Percentiles rank a stretch among this genome's conserved stretches.
These are phyloP conservation scores for Coemansia erecta DNA, from an alignment of 192 early-diverging fungal genomes.

Conservation along the genomic window DNA sequence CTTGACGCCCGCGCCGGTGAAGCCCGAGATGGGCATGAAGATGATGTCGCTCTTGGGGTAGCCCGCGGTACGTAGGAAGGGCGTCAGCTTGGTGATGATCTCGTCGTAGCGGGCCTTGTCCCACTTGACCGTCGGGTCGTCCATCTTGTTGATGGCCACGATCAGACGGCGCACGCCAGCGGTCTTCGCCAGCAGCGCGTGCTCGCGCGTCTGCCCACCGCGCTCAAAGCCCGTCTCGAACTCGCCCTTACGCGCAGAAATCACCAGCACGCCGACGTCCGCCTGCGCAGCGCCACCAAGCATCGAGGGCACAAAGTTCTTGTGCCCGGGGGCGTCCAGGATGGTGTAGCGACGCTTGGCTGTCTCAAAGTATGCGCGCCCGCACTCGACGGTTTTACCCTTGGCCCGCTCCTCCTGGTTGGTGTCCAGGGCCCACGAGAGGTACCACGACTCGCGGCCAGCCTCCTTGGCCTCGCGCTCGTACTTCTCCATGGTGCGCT, in stretches of 20 bases:
- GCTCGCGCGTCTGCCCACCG: conserved; percentile 98
- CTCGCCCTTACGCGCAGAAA: conserved; percentile 97
- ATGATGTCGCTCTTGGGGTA: conserved; percentile 83
- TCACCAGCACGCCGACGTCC: conserved; percentile 90
- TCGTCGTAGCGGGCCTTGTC: conserved; percentile 92
- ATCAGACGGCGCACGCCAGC: conserved; percentile 92
- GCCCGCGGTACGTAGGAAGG: conserved; percentile 88
- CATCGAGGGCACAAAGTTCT: conserved; percentile 98
- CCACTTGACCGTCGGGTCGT: conserved; percentile 95
- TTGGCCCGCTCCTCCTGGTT: conserved; percentile 96
- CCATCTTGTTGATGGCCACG: conserved; percentile 99
- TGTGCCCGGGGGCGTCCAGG: conserved; percentile 98
- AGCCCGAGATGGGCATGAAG: conserved; percentile 94
- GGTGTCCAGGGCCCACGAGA: conserved; percentile 98
- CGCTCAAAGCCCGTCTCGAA: conserved; percentile 99
- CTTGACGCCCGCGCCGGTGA: conserved; percentile 95
- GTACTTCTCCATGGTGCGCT: conserved; percentile 99
- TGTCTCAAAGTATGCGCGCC: conserved; percentile 97
- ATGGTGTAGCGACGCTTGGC: conserved; percentile 93
- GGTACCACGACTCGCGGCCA: conserved; percentile 96
- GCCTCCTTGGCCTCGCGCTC: conserved; percentile 98
- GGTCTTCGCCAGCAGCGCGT: conserved; percentile 94
- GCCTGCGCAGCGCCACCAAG: conserved; percentile 95
- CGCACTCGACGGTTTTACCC: conserved; percentile 99
- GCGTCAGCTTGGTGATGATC: conserved; percentile 74